A percentile compares a stretch with the other conserved stretches of the same genome.
phyloP scores from a whole-genome alignment of 1,139 yeast species.

The Candida frijolesensis region DNA sequence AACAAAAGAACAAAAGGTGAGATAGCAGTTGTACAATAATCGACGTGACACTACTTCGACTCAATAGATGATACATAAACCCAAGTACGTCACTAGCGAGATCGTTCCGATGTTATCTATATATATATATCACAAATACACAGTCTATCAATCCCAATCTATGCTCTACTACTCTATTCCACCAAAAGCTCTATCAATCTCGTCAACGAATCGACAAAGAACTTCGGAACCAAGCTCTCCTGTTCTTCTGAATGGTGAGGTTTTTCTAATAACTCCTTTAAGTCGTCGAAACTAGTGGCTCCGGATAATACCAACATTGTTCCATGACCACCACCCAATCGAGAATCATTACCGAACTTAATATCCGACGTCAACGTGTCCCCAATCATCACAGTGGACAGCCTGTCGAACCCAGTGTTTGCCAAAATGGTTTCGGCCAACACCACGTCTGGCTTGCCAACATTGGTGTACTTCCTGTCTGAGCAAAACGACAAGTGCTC shows the following conservation, averaged over 20 bases:
- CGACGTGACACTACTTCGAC: background rate
- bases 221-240: constrained; percentile 30
- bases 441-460: constrained; percentile 6
- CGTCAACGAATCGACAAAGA: constrained; percentile 34
- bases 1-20: constrained; percentile 62
- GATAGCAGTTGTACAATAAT: background rate
- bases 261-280: constrained; percentile 10
- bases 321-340: constrained; percentile 32
- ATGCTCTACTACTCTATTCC: constrained; percentile 7
- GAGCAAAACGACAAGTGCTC: constrained; percentile 40
- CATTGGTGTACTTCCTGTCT: constrained; percentile 30
- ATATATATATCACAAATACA: background rate
- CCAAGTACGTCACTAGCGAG: background rate
- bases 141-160: too few species aligned
- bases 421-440: constrained; percentile 33
- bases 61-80: background rate
- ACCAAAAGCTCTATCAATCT: constrained; percentile 21
- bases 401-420: constrained; percentile 28
- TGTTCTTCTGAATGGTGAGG: constrained; percentile 19
- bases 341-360: constrained; percentile 46
- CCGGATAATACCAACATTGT: constrained; percentile 42
- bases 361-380: constrained; percentile 48
- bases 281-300: constrained; percentile 31
- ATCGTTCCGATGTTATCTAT: background rate
- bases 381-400: constrained; percentile 41